Evolutionary conservation across 1,284 basidiomycete genomes (phyloP).

Genomic region (Apiotrichum akiyoshidainum): DNA sequence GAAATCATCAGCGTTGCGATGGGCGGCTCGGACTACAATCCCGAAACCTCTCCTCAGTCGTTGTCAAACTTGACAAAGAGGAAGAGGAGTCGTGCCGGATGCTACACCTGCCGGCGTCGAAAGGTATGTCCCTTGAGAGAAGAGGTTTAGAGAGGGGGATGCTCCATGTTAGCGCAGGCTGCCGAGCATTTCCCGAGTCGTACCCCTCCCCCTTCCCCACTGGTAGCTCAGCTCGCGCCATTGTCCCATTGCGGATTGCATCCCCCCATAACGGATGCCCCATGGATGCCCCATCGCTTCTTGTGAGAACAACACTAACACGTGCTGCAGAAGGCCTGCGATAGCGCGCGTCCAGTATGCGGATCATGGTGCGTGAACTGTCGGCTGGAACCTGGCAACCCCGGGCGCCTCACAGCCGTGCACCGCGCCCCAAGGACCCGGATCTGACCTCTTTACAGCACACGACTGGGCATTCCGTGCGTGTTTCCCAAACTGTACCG

Average conservation of each 20-base stretch:
- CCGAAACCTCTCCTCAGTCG: not conserved
- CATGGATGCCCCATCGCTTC: not conserved
- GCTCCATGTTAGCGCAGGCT: not conserved
- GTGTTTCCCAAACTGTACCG: slow-evolving; percentile 27
- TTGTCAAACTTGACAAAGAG: slow-evolving; percentile 11
- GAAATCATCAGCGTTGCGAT: not conserved
- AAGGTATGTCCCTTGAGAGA: slow-evolving; percentile 12
- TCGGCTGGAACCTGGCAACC: not conserved
- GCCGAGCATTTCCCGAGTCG: not conserved
- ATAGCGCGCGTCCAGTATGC: slow-evolving; percentile 19
- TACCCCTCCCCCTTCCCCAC: too few relatives aligned
- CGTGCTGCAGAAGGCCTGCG: slow-evolving; percentile 24
- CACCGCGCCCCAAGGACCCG: too few relatives aligned
- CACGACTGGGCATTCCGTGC: slow-evolving; percentile 22
- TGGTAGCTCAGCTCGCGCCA: too few relatives aligned
- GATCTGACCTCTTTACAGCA: slow-evolving; percentile 8
- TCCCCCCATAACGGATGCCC: too few relatives aligned
- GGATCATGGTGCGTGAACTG: slow-evolving; percentile 19
- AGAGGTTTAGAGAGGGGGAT: too few relatives aligned
- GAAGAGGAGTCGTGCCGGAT: slow-evolving; percentile 22
- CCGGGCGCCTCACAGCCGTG: too few relatives aligned
- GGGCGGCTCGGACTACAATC: not conserved
- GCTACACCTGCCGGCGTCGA: slow-evolving; percentile 24
- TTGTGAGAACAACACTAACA: not conserved
- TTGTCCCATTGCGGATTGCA: too few relatives aligned